Evolutionary conservation across 352 stramenopile species (phyloP).

Genomic region (Thraustotheca clavata): DNA sequence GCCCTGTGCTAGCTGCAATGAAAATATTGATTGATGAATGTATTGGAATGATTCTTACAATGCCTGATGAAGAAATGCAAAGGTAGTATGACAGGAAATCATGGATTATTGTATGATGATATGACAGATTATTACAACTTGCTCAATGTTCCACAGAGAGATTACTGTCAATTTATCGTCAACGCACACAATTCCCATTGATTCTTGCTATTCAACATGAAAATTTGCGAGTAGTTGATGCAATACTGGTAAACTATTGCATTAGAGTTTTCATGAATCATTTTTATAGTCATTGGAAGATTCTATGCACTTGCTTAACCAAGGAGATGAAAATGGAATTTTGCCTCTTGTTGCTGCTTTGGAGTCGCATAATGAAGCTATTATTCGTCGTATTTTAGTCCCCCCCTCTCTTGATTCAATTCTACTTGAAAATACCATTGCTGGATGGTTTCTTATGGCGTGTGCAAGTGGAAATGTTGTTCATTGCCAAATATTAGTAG

Average conservation of each 20-base stretch:
- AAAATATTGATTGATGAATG: constrained; percentile 5
- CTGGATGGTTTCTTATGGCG: constrained; percentile 65
- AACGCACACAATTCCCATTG: constrained; percentile 52
- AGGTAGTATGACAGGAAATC: not conserved
- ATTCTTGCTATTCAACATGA: constrained; percentile 76
- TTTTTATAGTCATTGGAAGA: not conserved
- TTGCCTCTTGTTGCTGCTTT: constrained; percentile 61
- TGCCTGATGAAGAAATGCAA: constrained; percentile 16
- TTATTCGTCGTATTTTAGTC: constrained; percentile 63
- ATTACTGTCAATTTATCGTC: constrained; percentile 48
- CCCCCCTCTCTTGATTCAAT: constrained; percentile 60
- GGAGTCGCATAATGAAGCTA: constrained; percentile 60
- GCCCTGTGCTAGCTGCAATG: not conserved
- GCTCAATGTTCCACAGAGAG: constrained; percentile 51
- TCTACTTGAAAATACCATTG: constrained; percentile 60
- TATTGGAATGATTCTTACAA: constrained; percentile 14
- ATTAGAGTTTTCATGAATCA: not conserved
- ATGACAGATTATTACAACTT: not conserved
- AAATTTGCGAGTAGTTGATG: constrained; percentile 67
- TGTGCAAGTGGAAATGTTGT: constrained; percentile 54
- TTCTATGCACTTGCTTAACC: constrained; percentile 41
- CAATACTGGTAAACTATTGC: constrained; percentile 31
- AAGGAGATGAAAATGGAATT: constrained; percentile 39
- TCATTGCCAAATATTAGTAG: constrained; percentile 68
- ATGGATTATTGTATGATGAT: not conserved